These are phyloP conservation scores for Otatea glauca DNA, from an alignment of 176 grass and related monocot genomes.

Conservation along the genomic window DNA sequence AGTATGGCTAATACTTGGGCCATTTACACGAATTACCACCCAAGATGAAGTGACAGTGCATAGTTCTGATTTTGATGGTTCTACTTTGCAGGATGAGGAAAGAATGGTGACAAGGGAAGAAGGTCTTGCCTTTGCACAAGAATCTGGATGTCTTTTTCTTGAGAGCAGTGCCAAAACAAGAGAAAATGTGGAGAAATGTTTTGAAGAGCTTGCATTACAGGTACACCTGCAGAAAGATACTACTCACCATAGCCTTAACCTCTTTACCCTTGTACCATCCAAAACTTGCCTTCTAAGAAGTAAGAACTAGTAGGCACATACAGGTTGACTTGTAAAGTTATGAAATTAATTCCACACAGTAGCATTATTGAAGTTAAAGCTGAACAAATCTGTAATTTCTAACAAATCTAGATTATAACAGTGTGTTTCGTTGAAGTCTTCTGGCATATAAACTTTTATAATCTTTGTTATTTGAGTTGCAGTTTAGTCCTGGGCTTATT, in stretches of 20 bases:
- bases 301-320: background rate
- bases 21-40: constrained; percentile 12
- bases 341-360: background rate
- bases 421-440: background rate
- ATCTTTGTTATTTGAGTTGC: background rate
- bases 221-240: constrained; percentile 51
- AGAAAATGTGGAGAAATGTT: constrained; percentile 89
- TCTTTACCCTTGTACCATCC: constrained; percentile 15
- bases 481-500: background rate
- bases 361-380: constrained; percentile 11
- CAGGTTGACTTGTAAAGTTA: background rate
- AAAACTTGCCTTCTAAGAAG: background rate
- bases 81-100: constrained; percentile 68
- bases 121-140: constrained; percentile 83
- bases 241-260: constrained; percentile 5
- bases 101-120: constrained; percentile 92
- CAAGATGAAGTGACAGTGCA: constrained; percentile 13
- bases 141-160: constrained; percentile 79
- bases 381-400: background rate
- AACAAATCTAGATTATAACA: background rate
- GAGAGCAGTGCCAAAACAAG: constrained; percentile 97
- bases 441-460: background rate
- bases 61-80: constrained; percentile 34
- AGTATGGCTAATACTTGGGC: background rate
- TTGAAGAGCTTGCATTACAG: constrained; percentile 93